phyloP scores from a whole-genome alignment of 2,329 filamentous ascomycete genomes.

The Aspergillus arachidicola region DNA sequence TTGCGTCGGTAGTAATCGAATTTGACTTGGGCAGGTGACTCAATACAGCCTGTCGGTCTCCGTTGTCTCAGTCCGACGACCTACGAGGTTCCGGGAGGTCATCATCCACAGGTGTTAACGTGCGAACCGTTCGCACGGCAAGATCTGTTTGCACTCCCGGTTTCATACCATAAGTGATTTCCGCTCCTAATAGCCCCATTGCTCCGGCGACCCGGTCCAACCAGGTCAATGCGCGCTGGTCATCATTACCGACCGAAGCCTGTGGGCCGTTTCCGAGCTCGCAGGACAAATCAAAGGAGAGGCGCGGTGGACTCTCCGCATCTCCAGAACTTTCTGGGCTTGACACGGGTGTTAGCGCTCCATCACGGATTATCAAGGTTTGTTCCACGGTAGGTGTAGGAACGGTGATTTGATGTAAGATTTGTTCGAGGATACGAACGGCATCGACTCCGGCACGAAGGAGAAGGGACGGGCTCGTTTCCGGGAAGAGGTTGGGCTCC shows the following conservation, averaged over 20 bases:
- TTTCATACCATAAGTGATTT: neutral
- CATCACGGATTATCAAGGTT: neutral
- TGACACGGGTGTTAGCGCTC: neutral
- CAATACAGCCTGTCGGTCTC: neutral
- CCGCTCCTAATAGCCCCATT: neutral
- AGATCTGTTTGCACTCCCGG: neutral
- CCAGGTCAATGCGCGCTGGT: neutral
- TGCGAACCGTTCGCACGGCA: neutral
- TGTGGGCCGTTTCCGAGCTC: neutral
- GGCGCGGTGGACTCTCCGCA: neutral
- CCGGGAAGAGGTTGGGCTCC: neutral
- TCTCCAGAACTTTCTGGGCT: neutral
- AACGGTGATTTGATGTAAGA: neutral
- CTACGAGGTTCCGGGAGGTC: neutral
- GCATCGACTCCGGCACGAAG: neutral
- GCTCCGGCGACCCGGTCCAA: neutral
- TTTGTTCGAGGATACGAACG: neutral
- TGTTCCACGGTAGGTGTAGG: neutral
- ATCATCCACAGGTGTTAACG: neutral
- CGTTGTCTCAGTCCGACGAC: neutral
- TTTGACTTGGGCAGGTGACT: neutral
- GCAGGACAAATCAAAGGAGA: neutral
- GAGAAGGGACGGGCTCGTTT: neutral
- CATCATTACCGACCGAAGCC: neutral
- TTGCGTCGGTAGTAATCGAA: neutral